Evolutionary conservation across 305 asterid genomes (phyloP), one percentile per base, ranked within the genome.

Genomic region (Fraxinus nigra): DNA sequence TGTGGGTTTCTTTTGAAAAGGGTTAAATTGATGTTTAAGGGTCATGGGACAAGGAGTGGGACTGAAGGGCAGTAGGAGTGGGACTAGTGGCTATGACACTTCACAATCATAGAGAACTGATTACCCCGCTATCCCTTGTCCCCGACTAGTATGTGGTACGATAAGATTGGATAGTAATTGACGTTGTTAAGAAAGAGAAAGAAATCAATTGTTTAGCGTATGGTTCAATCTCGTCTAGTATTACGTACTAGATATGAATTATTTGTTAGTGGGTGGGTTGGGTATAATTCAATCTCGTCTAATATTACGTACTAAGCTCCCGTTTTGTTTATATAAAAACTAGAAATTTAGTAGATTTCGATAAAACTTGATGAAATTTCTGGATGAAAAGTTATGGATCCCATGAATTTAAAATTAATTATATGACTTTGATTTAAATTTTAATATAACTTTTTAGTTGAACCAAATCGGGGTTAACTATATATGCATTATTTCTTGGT

Each of bases 61-160:
- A 63, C 70, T 30, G 16, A 6, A 72, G 32, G 46, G 63, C 46
- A 74, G 78, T 77, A 78, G 85, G 85, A 65, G 7, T 34, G 0
- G 38, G 38, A 35, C 54, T 73, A 81, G 89, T 88, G 87, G 86
- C 83, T 79, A 40, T 83, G 88, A 83, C 72, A 83, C 28, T 78
- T 87, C 90, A 84, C 85, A 40, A 84, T 90, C 90, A 80, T 32
- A 34, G 65, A 24, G 78, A 70, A 78, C 82, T 70, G 84, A 72
- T 78, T 83, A 14, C 2, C 34, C 20, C n/a, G 14, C 2, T 14
- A 13, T 28, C 79, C 76, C 77, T 82, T 87, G 85, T 86, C 89
- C 75, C 51, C 38, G 70, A 70, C 70, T 77, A 76, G 33, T n/a
- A 65, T 26, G 73, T 65, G 73, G 33, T 3, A 65, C 18, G 43